Evolutionary conservation across 2,329 filamentous ascomycete species (phyloP).

Genomic region (Aspergillus unguis): DNA sequence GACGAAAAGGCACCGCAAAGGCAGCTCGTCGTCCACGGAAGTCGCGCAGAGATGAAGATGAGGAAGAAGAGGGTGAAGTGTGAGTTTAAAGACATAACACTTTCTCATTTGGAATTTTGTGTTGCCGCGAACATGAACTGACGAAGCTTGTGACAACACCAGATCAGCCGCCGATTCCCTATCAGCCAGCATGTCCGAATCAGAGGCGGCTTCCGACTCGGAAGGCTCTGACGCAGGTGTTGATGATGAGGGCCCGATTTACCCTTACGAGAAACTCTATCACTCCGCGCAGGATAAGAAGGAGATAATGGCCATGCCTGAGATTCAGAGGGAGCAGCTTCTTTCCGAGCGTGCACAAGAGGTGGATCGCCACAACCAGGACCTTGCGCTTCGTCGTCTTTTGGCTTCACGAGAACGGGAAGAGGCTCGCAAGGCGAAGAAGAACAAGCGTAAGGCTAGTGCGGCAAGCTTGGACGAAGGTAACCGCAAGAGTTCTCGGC

Average conservation of each 20-base stretch:
- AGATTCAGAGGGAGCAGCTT: constrained; percentile 86
- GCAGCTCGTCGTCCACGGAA: constrained; percentile 43
- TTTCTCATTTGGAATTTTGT: background rate
- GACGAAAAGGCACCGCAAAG: constrained; percentile 47
- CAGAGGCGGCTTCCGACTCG: constrained; percentile 74
- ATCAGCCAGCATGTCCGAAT: constrained; percentile 87
- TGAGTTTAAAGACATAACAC: constrained; percentile 51
- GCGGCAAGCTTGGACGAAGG: constrained; percentile 74
- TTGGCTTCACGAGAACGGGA: constrained; percentile 65
- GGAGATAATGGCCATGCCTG: constrained; percentile 78
- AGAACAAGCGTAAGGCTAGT: constrained; percentile 70
- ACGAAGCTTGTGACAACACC: background rate
- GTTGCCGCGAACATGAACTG: background rate
- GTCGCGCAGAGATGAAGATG: constrained; percentile 60
- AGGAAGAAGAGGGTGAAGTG: constrained; percentile 75
- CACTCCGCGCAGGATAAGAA: constrained; percentile 69
- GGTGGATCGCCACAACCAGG: constrained; percentile 77
- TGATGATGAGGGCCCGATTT: constrained; percentile 52
- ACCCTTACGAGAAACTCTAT: constrained; percentile 86
- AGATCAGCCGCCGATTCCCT: constrained; percentile 71
- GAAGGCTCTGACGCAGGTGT: constrained; percentile 52
- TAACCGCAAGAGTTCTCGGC: constrained; percentile 69
- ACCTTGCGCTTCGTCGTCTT: constrained; percentile 74
- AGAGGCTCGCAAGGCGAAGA: constrained; percentile 51
- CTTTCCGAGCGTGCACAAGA: constrained; percentile 83